Conservation (phyloP, 1,284 basidiomycete genomes). For the Cryptococcus sp. region DNA sequence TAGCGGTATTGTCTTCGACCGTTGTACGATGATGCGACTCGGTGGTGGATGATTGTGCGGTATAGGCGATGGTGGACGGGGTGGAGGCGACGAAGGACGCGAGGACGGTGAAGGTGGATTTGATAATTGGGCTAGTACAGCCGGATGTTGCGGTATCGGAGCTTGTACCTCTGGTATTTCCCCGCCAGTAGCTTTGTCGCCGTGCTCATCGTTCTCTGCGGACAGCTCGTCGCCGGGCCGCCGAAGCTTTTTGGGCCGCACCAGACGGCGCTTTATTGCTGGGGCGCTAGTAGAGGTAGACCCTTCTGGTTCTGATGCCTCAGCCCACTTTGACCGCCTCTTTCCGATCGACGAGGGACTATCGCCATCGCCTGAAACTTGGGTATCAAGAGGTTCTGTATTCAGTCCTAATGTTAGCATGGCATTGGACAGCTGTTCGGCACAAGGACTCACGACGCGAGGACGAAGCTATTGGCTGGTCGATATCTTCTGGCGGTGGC, state of each 20-base stretch:
- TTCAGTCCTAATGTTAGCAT: too few species aligned
- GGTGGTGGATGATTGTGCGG: conserved; percentile 9
- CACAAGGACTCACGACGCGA: conserved; percentile 12
- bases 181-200: too few species aligned
- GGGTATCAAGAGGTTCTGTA: too few species aligned
- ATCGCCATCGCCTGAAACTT: neutral
- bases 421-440: neutral
- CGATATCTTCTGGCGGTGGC: too few species aligned
- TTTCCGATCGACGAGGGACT: neutral
- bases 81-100: conserved; percentile 1
- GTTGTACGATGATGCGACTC: neutral
- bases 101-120: conserved; percentile 3
- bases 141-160: too few species aligned
- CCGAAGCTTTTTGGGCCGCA: conserved; percentile 43
- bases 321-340: conserved; percentile 15
- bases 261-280: conserved; percentile 37
- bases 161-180: too few species aligned
- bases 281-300: conserved; percentile 4
- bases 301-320: neutral
- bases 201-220: too few species aligned
- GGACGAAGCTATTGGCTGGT: conserved; percentile 19
- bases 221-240: conserved; percentile 12
- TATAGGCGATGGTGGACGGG: conserved; percentile 4
- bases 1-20: conserved; percentile 4
- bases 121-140: conserved; percentile 5